phyloP scores from a whole-genome alignment of 164 flowering plant species.

The Vitis rotundifolia region DNA sequence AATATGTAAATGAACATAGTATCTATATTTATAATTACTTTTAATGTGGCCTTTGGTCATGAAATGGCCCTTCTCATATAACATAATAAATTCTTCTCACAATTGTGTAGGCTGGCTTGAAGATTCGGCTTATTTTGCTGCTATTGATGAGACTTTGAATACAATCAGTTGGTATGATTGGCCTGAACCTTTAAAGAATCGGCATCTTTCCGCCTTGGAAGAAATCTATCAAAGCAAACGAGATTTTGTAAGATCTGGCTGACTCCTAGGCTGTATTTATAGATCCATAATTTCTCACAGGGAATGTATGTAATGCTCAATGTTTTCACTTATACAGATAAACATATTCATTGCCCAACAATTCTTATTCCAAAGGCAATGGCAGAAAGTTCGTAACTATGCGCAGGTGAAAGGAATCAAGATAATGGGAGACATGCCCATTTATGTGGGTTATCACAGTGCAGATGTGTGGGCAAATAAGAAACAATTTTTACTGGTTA shows the following conservation, averaged over 20 bases:
- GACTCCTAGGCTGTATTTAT: neutral
- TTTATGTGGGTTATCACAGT: conserved; percentile 97
- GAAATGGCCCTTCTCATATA: neutral
- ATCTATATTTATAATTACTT: neutral
- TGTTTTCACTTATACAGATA: conserved; percentile 54
- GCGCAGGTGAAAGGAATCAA: conserved; percentile 73
- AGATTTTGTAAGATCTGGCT: conserved; percentile 63
- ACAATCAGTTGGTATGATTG: conserved; percentile 84
- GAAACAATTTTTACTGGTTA: conserved; percentile 79
- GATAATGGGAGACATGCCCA: conserved; percentile 99
- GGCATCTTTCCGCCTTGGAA: conserved; percentile 89
- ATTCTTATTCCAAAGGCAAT: conserved; percentile 93
- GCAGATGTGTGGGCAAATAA: conserved; percentile 99
- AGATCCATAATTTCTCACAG: neutral
- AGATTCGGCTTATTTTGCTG: conserved; percentile 97
- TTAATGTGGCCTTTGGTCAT: neutral
- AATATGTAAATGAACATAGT: no score
- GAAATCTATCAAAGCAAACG: conserved; percentile 62
- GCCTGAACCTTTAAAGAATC: conserved; percentile 87
- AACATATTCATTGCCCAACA: conserved; percentile 82
- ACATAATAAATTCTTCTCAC: neutral
- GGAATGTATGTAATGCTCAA: neutral
- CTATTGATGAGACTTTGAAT: conserved; percentile 66
- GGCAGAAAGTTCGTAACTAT: conserved; percentile 86
- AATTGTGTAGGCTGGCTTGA: conserved; percentile 82